These are phyloP conservation scores for Ophiostoma pallidulum DNA, from an alignment of 2,329 filamentous ascomycete species.

Conservation along the genomic window DNA sequence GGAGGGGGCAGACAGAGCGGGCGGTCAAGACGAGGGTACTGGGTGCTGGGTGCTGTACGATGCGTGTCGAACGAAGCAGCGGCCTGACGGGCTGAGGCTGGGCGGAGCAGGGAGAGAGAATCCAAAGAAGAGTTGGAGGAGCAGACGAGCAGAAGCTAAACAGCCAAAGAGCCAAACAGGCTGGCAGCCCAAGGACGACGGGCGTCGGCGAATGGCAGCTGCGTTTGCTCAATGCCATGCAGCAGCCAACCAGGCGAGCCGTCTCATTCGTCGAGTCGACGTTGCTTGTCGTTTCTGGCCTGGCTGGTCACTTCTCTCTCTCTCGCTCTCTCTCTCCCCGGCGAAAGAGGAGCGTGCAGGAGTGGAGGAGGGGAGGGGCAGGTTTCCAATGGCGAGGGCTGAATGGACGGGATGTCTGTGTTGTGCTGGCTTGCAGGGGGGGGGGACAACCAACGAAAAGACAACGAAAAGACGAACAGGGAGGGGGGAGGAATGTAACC, in stretches of 20 bases:
- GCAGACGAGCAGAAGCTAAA: neutral
- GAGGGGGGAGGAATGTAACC: neutral
- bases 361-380: neutral
- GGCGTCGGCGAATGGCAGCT: neutral
- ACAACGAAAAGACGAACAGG: neutral
- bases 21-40: too few species aligned
- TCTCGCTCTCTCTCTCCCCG: neutral
- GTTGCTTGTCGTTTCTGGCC: neutral
- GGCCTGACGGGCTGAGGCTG: too few species aligned
- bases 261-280: neutral
- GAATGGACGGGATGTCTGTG: neutral
- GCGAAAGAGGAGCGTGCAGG: neutral
- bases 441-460: neutral
- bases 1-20: neutral
- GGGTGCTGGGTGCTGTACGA: too few species aligned
- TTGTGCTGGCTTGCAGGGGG: neutral
- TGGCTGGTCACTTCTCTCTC: neutral
- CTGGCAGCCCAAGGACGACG: neutral
- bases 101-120: constrained; percentile 1
- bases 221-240: neutral
- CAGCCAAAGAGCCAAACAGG: neutral
- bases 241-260: constrained; percentile 5
- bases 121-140: neutral
- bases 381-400: neutral
- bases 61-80: too few species aligned